Conservation (phyloP, 1,284 basidiomycete genomes). For the Inonotus hispidus region DNA sequence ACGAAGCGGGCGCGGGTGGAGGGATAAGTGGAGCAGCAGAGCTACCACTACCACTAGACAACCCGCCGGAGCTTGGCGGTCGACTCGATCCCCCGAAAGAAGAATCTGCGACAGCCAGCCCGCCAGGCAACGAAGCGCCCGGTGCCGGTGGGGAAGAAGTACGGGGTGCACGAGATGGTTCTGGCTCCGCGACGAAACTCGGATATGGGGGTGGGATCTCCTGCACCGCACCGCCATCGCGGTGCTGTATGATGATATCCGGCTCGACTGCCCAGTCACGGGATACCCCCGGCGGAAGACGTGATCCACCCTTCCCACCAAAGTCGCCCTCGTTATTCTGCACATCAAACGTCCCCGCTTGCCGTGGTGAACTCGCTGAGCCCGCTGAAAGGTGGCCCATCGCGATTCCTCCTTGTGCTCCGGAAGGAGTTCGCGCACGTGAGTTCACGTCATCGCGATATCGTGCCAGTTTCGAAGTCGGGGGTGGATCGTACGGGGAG, state of each 20-base stretch:
- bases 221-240: slow-evolving; percentile 30
- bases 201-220: slow-evolving; percentile 31
- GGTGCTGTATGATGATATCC: slow-evolving; percentile 31
- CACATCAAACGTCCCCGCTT: not conserved
- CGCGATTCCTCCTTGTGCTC: not conserved
- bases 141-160: too few species aligned
- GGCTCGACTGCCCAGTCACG: slow-evolving; percentile 18
- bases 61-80: not conserved
- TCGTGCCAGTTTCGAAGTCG: slow-evolving; percentile 10
- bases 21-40: not conserved
- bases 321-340: not conserved
- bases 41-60: not conserved
- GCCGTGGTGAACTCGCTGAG: not conserved
- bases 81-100: not conserved
- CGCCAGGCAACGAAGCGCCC: too few species aligned
- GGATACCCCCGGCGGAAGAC: not conserved
- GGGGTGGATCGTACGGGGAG: slow-evolving; percentile 6
- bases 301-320: not conserved
- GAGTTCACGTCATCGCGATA: slow-evolving; percentile 10
- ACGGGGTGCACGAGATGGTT: not conserved
- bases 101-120: not conserved
- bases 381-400: not conserved
- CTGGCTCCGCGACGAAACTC: slow-evolving; percentile 24
- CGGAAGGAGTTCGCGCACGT: not conserved
- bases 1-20: not conserved